Percentiles rank a stretch among this genome's conserved stretches.
Conservation (phyloP, 228 moss, liverwort and hornwort genomes). For the Sphagnum magellanicum region DNA sequence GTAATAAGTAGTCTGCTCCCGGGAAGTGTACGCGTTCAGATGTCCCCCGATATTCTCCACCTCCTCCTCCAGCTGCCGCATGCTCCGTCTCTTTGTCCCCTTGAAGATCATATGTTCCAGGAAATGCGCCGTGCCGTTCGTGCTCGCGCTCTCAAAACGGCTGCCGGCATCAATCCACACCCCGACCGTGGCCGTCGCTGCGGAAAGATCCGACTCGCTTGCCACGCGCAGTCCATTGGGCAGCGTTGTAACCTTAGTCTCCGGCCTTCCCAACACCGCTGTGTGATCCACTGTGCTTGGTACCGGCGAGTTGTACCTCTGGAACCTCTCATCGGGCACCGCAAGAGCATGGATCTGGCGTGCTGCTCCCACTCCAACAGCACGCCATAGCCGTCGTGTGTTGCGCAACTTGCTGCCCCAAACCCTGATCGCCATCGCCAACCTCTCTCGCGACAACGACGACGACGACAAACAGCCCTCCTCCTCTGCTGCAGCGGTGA, state of each 20-base stretch:
- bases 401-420: slow-evolving; percentile 17
- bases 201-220: slow-evolving; percentile 41
- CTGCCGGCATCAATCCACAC: slow-evolving; percentile 83
- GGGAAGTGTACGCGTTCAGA: slow-evolving; percentile 71
- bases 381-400: slow-evolving; percentile 23
- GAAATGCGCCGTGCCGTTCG: slow-evolving; percentile 75
- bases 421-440: slow-evolving; percentile 36
- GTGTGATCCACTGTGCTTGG: slow-evolving; percentile 31
- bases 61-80: slow-evolving; percentile 62
- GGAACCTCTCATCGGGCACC: slow-evolving; percentile 45
- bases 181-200: slow-evolving; percentile 67
- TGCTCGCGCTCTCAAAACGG: slow-evolving; percentile 54
- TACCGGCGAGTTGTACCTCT: slow-evolving; percentile 25
- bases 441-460: neutral
- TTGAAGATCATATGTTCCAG: slow-evolving; percentile 88
- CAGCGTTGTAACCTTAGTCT: slow-evolving; percentile 55
- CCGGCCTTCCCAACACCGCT: slow-evolving; percentile 41
- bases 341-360: slow-evolving; percentile 39
- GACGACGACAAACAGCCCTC: neutral
- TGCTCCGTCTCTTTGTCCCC: slow-evolving; percentile 56
- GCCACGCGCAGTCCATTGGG: slow-evolving; percentile 65
- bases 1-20: slow-evolving; percentile 71
- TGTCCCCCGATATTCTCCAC: slow-evolving; percentile 83
- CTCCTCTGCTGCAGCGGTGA: neutral
- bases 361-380: slow-evolving; percentile 1